Percentiles rank a stretch among this genome's conserved stretches.
Evolutionary conservation across 768 basidiomycete species (phyloP).

Genomic region (Lentinula sp.): DNA sequence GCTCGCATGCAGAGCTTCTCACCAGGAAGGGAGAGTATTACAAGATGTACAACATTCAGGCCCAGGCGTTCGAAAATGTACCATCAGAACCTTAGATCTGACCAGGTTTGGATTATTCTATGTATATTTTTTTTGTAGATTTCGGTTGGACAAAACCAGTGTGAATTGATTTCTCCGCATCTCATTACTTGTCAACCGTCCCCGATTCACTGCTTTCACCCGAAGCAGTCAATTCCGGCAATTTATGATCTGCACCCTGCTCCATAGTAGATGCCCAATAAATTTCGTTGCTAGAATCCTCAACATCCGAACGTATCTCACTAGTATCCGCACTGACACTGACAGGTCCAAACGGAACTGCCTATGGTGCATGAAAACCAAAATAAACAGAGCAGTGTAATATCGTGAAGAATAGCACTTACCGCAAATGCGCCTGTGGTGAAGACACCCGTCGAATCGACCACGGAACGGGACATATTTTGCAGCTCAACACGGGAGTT

Average conservation of each 20-base stretch:
- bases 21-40: constrained; percentile 23
- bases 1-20: constrained; percentile 27
- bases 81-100: not conserved
- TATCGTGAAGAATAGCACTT: not conserved
- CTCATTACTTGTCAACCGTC: no score
- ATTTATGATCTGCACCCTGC: not conserved
- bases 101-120: no score
- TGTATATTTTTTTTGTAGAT: no score
- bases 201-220: no score
- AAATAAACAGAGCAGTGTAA: not conserved
- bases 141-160: no score
- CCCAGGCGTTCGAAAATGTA: constrained; percentile 20
- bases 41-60: constrained; percentile 28
- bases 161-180: no score
- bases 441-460: not conserved
- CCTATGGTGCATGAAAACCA: not conserved
- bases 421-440: not conserved
- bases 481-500: not conserved
- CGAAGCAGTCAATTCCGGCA: not conserved
- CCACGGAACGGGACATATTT: not conserved
- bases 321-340: not conserved
- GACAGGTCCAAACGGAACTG: not conserved
- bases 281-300: not conserved
- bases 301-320: not conserved
- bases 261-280: not conserved